Base-by-base conservation (phyloP, 1,284 basidiomycete genomes). In the Pseudozyma sp. region DNA sequence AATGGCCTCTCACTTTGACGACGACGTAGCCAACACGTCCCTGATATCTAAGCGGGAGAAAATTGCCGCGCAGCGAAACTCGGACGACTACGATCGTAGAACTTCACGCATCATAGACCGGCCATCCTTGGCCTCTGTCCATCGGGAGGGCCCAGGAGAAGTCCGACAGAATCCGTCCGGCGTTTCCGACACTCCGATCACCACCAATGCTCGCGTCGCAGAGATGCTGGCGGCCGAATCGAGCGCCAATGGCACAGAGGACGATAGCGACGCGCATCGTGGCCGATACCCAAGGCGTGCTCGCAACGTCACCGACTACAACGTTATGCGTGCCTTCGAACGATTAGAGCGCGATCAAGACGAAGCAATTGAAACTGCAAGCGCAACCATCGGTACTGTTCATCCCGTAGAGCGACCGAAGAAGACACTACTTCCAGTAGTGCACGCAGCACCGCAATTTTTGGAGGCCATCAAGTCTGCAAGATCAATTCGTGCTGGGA, bases 251-350 rank as follows among this genome's bases (percentile, higher is more conserved):
- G 60, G 56, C 0, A 63, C 67, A 5, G 56, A 50, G 4, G 63
- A 48, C 4, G 60, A 64, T 8, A 64, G 67, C 40, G 56, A 63
- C 7, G 48, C 43, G n/a, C 55, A 54, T 7, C 66, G 66, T 19
- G 35, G 33, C 29, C 49, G 67, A 19, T 69, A 69, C n/a, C 67
- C 67, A 1, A 51, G 49, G 40, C 60, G 67, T 24, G 55, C 67
- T 7, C 67, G 61, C 39, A 60, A 54, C 19, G 53, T 69, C 29
- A 60, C 56, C 17, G 67, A 69, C 53, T 69, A 69, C 60, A 69
- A 69, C 35, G 24, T 69, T 29, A 48, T 35, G 39, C 67, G 60
- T 29, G 37, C 53, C 6, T 69, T 64, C 17, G 67, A 69, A 39
- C 42, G 53, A 8, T 56, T 31, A 24, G 60, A 69, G 16, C 44